phyloP scores from a whole-genome alignment of 768 basidiomycete species.

The Boletus vermiculosoides region DNA sequence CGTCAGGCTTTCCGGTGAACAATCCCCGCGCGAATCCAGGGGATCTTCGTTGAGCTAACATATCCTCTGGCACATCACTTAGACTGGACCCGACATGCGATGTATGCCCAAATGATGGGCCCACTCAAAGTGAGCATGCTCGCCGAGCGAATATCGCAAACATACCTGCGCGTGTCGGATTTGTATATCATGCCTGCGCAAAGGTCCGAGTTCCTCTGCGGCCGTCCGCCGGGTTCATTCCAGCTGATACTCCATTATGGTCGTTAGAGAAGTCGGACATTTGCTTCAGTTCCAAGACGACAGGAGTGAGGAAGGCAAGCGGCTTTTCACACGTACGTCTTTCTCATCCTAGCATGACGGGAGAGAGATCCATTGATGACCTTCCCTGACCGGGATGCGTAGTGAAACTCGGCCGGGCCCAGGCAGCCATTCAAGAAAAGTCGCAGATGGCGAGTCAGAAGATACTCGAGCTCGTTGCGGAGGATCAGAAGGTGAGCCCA shows the following conservation, averaged over 20 bases:
- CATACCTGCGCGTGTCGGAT: slow-evolving; percentile 21
- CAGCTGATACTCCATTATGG: not conserved
- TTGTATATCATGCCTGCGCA: slow-evolving; percentile 22
- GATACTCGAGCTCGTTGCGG: slow-evolving; percentile 16
- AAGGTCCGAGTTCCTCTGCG: slow-evolving; percentile 8
- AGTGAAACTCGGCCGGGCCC: slow-evolving; percentile 14
- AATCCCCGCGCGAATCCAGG: no score
- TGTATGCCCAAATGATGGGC: slow-evolving; percentile 24
- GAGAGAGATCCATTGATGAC: not conserved
- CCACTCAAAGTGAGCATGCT: slow-evolving; percentile 27
- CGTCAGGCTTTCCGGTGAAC: slow-evolving; percentile 13
- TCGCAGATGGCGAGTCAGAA: slow-evolving; percentile 13
- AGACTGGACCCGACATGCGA: slow-evolving; percentile 18
- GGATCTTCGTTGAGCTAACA: not conserved
- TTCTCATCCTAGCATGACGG: not conserved
- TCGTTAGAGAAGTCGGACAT: slow-evolving; percentile 13
- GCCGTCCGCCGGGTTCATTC: not conserved
- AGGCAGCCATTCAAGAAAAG: slow-evolving; percentile 18
- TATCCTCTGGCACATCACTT: not conserved
- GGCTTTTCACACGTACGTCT: slow-evolving; percentile 10
- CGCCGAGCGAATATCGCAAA: slow-evolving; percentile 16
- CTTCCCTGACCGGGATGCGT: not conserved
- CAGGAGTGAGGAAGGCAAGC: slow-evolving; percentile 16
- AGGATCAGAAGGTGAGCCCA: slow-evolving; percentile 12
- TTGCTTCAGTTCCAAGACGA: slow-evolving; percentile 23